Evolutionary conservation across 2,329 filamentous ascomycete species (phyloP), one percentile per base, ranked within the genome.

Genomic region (Pochonia chlamydosporia): DNA sequence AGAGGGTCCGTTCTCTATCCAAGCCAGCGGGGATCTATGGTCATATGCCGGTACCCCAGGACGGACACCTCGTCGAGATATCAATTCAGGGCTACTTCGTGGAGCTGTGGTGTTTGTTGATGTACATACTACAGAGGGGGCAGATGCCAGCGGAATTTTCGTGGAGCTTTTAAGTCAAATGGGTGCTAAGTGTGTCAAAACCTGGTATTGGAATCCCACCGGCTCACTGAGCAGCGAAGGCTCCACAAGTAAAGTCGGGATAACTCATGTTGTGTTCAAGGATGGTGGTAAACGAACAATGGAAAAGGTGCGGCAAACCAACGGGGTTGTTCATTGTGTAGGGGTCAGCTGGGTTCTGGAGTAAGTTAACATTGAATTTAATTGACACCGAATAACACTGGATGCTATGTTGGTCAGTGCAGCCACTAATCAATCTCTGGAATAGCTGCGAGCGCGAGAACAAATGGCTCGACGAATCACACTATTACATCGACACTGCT

Each of bases 191-290:
- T 89, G 87, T 57, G 77, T 91, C 37, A 87, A 84, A 65, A 76
- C 74, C 13, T 93, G 89, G 89, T 71, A 72, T 39, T 91, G 87
- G 84, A 85, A 84, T 58, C 80, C 81, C 6, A 65, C 49, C 45
- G 68, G 64, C 40, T 50, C 62, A 18, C 54, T 60, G 3, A 55
- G 57, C 21, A 59, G 58, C 30, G 70, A 74, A 13, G 58, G 60
- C 5, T 63, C 65, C 13, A 62, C 64, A 36, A 62, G 63, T 42
- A 85, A 82, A 61, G 71, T 89, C 49, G 86, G 84, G 5, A 88
- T 95, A 57, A 95, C 89, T 0, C 90, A 96, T 60, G 87, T 96
- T 7, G 81, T 96, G 6, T 96, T 84, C 73, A 96, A 95, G 64
- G 90, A 95, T 59, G 90, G 90, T 40, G 83, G 83, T 36, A 84